Percentiles rank a stretch among this genome's conserved stretches.
phyloP scores from a whole-genome alignment of 2,329 filamentous ascomycete species.

The Beauveria sp. region DNA sequence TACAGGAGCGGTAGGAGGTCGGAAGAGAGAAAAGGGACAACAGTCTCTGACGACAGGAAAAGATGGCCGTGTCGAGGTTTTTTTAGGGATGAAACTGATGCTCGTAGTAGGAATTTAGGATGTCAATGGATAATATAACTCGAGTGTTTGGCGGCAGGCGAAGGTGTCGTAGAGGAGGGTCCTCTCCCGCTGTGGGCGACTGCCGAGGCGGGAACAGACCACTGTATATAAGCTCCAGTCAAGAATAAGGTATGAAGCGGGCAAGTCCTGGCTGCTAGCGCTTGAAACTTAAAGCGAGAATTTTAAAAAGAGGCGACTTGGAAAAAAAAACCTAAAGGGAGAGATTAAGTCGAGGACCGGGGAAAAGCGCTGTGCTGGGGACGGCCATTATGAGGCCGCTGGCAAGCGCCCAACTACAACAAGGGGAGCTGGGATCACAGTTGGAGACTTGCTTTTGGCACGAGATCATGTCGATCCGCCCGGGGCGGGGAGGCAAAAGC shows the following conservation, averaged over 20 bases:
- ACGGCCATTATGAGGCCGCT: not conserved
- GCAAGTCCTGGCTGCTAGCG: not conserved
- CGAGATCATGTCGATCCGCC: slow-evolving; percentile 12
- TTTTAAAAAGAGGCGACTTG: not conserved
- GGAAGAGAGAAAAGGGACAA: not conserved
- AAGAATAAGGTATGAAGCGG: not conserved
- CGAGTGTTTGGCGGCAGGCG: not conserved
- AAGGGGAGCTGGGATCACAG: not conserved
- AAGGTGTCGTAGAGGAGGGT: not conserved
- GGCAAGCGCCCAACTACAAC: not conserved
- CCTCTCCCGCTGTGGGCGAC: not conserved
- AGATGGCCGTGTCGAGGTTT: not conserved
- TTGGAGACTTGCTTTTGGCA: slow-evolving; percentile 7
- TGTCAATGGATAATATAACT: not conserved
- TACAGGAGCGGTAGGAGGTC: not conserved
- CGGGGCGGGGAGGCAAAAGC: not conserved
- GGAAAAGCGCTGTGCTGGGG: not conserved
- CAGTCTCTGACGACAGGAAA: not conserved
- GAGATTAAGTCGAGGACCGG: not conserved
- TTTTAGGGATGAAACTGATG: not conserved
- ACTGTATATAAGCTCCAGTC: not conserved
- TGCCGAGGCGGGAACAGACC: not conserved
- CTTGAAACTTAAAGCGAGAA: not conserved
- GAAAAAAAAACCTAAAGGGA: not conserved
- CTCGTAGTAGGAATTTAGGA: not conserved